Percentiles rank a stretch among this genome's conserved stretches.
These are phyloP conservation scores for Clitopilus passeckerianus DNA, from an alignment of 768 basidiomycete species.

Conservation along the genomic window DNA sequence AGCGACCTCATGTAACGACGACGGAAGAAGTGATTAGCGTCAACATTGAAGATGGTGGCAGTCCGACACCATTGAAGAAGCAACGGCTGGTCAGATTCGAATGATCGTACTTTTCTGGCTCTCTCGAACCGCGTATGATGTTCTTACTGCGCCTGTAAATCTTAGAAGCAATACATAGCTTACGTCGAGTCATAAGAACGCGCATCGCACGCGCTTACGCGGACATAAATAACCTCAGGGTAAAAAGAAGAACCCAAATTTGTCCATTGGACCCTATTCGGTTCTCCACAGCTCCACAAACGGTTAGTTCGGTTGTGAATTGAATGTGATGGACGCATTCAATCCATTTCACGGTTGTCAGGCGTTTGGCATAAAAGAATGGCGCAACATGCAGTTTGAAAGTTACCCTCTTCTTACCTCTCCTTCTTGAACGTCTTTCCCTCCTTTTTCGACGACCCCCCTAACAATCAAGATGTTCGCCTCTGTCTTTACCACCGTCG, in stretches of 20 bases:
- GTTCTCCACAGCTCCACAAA: not conserved
- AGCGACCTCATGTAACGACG: not conserved
- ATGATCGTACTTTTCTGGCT: not conserved
- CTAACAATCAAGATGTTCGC: conserved; percentile 12
- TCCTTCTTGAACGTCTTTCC: not conserved
- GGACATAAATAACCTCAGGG: not conserved
- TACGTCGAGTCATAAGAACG: not conserved
- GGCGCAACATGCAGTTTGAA: not conserved
- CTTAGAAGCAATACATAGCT: not conserved
- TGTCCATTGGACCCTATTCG: not conserved
- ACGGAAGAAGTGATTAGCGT: not conserved
- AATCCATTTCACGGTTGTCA: not conserved
- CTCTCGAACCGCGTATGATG: not conserved
- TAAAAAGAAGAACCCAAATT: not conserved
- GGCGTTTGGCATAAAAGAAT: not conserved
- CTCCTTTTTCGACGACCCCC: not conserved
- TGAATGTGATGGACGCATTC: not conserved
- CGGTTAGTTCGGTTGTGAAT: not conserved
- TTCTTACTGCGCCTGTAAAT: not conserved
- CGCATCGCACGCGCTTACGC: not conserved
- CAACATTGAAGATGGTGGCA: not conserved
- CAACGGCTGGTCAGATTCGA: not conserved
- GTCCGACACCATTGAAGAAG: not conserved
- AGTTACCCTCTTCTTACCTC: conserved; percentile 3
- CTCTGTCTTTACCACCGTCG: conserved; percentile 17